Base-by-base conservation (phyloP, 2,329 filamentous ascomycete genomes). In the Trichoderma sp. region DNA sequence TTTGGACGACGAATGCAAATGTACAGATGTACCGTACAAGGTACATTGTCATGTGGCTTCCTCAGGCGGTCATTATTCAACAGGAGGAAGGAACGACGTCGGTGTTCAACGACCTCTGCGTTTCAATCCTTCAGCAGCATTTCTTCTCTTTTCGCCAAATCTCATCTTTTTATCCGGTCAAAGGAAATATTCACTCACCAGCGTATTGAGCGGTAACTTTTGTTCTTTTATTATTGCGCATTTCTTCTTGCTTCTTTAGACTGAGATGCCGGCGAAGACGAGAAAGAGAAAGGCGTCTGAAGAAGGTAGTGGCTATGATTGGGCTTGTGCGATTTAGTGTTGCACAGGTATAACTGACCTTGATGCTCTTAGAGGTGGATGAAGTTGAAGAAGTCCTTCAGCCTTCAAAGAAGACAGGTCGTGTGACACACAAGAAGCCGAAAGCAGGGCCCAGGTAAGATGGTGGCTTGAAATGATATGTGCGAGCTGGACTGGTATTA, bases 261-360 rank as follows among this genome's bases (percentile, higher is more conserved):
- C 21, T 24, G 7, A 67, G 5, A 81, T 81, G 80, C 74, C 79
- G 6, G 75, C 77, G 15, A 72, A 62, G 62, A 75, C 75, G 12
- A 72, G 76, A n/a, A 80, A 79, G 56, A 77, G 77, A 71, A 80
- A 75, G 32, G 57, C 51, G 7, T 74, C 75, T 7, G 69, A 63
- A 18, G 74, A 72, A 6, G 77, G 79, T 77, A 62, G 74, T 60
- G 11, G 11, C 26, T 9, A 34, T 0, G 26, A n/a, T 12, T 8
- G 5, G 18, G 21, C 30, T 6, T 21, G 32, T 34, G 30, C 5
- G 3, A 1, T 34, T 3, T 32, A 9, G 21, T 15, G 4, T 11
- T 24, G 11, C 32, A 4, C 3, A 9, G 14, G 11, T 21, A 3
- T 34, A 15, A 7, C 57, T 70, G 11, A 70, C 8, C 3, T 7